Percentiles rank a stretch among this genome's conserved stretches.
Conservation (phyloP, 352 stramenopile species). For the Elongisporangium undulatum region DNA sequence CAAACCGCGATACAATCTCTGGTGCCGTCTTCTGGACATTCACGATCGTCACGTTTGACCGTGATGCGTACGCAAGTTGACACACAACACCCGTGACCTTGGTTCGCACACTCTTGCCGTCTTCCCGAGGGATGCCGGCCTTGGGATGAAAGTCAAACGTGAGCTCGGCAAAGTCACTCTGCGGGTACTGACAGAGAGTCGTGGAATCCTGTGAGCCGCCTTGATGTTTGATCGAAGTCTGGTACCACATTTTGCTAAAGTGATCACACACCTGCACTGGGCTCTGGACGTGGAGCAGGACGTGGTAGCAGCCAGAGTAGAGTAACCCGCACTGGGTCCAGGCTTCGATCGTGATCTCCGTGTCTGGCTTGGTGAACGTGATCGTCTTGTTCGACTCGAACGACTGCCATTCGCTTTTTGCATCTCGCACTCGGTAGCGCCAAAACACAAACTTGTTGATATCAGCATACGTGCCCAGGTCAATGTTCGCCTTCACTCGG, state of each 20-base stretch:
- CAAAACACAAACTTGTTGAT: slow-evolving; percentile 51
- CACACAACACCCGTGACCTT: slow-evolving; percentile 44
- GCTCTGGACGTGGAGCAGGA: slow-evolving; percentile 47
- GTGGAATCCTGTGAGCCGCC: slow-evolving; percentile 6
- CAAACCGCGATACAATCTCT: slow-evolving; percentile 53
- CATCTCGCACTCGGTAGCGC: slow-evolving; percentile 45
- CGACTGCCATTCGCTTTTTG: slow-evolving; percentile 31
- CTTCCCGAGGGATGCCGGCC: slow-evolving; percentile 27
- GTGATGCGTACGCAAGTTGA: slow-evolving; percentile 21
- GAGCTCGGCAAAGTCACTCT: slow-evolving; percentile 61
- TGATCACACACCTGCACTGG: slow-evolving; percentile 40
- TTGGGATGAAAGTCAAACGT: slow-evolving; percentile 62
- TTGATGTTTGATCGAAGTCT: slow-evolving; percentile 14
- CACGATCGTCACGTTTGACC: slow-evolving; percentile 27
- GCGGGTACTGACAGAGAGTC: slow-evolving; percentile 41
- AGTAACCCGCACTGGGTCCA: slow-evolving; percentile 59
- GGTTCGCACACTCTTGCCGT: slow-evolving; percentile 24
- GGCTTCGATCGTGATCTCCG: slow-evolving; percentile 47
- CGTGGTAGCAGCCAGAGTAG: slow-evolving; percentile 35
- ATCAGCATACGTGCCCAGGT: slow-evolving; percentile 1
- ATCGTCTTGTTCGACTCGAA: slow-evolving; percentile 29
- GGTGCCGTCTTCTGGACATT: slow-evolving; percentile 18
- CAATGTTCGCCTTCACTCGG: slow-evolving; percentile 16
- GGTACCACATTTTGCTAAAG: slow-evolving; percentile 70
- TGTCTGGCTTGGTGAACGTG: slow-evolving; percentile 34